Evolutionary conservation across 1,284 basidiomycete species (phyloP).

Genomic region (Sanghuangporus weigelae): DNA sequence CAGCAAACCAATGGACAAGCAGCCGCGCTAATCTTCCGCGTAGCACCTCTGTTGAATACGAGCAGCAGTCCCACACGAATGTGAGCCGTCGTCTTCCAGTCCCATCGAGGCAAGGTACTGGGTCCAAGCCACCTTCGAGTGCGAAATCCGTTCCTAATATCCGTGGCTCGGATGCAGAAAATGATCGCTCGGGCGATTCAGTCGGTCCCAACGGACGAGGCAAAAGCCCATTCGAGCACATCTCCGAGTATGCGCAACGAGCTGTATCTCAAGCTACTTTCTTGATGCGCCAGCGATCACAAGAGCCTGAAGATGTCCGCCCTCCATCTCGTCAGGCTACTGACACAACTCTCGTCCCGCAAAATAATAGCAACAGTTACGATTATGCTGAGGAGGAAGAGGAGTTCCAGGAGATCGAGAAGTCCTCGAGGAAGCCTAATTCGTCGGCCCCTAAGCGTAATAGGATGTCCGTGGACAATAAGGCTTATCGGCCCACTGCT

Average conservation of each 20-base stretch:
- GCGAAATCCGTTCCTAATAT: slow-evolving; percentile 45
- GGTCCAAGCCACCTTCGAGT: slow-evolving; percentile 34
- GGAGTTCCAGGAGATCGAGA: slow-evolving; percentile 41
- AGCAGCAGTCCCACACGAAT: slow-evolving; percentile 54
- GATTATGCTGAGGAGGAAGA: slow-evolving; percentile 73
- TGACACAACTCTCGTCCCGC: slow-evolving; percentile 30
- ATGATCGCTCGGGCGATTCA: slow-evolving; percentile 25
- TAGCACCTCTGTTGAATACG: slow-evolving; percentile 74
- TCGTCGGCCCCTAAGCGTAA: slow-evolving; percentile 41
- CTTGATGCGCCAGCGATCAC: slow-evolving; percentile 54
- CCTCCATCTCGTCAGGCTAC: slow-evolving; percentile 22
- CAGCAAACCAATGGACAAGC: slow-evolving; percentile 62
- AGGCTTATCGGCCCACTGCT: slow-evolving; percentile 63
- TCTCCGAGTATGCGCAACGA: slow-evolving; percentile 48
- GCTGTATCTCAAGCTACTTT: slow-evolving; percentile 42
- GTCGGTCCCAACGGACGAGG: slow-evolving; percentile 33
- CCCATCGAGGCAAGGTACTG: slow-evolving; percentile 39
- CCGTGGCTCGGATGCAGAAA: slow-evolving; percentile 61
- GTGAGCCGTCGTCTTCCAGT: slow-evolving; percentile 48
- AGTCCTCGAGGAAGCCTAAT: slow-evolving; percentile 32
- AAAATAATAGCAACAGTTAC: slow-evolving; percentile 53
- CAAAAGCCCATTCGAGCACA: slow-evolving; percentile 59
- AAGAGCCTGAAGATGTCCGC: slow-evolving; percentile 35
- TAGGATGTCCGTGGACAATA: slow-evolving; percentile 69
- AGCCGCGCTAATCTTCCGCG: slow-evolving; percentile 51